These are phyloP conservation scores for Metschnikowia orientalis DNA, from an alignment of 805 yeast species.

Conservation along the genomic window DNA sequence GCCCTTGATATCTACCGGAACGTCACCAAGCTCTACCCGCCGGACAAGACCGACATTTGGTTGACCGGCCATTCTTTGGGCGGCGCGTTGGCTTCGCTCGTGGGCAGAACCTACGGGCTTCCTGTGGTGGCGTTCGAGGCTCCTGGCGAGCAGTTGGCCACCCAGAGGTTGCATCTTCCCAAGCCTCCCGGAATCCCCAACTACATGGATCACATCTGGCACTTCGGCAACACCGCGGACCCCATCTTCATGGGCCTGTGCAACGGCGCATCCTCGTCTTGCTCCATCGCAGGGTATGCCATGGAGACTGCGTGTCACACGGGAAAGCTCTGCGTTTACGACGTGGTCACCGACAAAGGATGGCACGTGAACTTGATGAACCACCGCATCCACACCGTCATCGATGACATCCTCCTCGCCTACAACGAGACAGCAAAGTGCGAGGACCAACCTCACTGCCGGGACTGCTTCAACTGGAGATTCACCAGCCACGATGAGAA, in stretches of 20 bases:
- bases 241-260: conserved; percentile 97
- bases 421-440: conserved; percentile 81
- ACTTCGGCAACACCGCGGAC: conserved; percentile 94
- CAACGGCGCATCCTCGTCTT: conserved; percentile 85
- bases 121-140: conserved; percentile 92
- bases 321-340: conserved; percentile 83
- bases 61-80: conserved; percentile 94
- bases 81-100: conserved; percentile 73
- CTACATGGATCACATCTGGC: conserved; percentile 83
- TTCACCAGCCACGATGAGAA: conserved; percentile 51
- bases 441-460: conserved; percentile 71
- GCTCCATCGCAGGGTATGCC: conserved; percentile 92
- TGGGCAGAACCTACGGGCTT: conserved; percentile 85
- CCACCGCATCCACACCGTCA: conserved; percentile 87
- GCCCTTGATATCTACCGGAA: conserved; percentile 71
- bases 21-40: conserved; percentile 64
- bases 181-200: conserved; percentile 85
- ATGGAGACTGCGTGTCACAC: conserved; percentile 96
- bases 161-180: conserved; percentile 82
- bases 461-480: conserved; percentile 88
- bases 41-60: conserved; percentile 65
- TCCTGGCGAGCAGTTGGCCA: conserved; percentile 86
- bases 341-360: conserved; percentile 81
- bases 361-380: conserved; percentile 87
- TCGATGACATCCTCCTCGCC: conserved; percentile 66